Percentiles rank a stretch among this genome's conserved stretches.
Evolutionary conservation across 2,329 filamentous ascomycete species (phyloP).

Genomic region (Fusarium xyrophilum): DNA sequence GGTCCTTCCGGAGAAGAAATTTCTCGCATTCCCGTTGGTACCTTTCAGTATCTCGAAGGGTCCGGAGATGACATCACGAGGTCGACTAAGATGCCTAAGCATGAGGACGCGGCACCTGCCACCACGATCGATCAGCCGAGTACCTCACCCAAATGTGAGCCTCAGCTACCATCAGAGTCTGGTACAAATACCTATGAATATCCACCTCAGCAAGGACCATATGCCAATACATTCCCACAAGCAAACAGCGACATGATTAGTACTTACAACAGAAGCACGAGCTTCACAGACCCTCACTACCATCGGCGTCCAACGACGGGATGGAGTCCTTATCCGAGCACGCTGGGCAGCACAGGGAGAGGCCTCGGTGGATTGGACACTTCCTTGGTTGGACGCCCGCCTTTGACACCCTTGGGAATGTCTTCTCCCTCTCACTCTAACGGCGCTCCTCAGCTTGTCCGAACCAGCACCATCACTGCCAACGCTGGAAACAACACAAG

Average conservation of each 20-base stretch:
- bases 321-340: slow-evolving; percentile 55
- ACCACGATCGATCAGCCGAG: slow-evolving; percentile 49
- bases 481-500: slow-evolving; percentile 50
- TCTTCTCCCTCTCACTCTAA: slow-evolving; percentile 48
- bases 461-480: slow-evolving; percentile 61
- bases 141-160: slow-evolving; percentile 52
- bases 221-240: slow-evolving; percentile 50
- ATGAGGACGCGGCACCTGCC: slow-evolving; percentile 49
- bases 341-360: slow-evolving; percentile 51
- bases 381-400: slow-evolving; percentile 53
- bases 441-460: slow-evolving; percentile 57
- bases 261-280: slow-evolving; percentile 58
- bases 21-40: slow-evolving; percentile 55
- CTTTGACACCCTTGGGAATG: slow-evolving; percentile 57
- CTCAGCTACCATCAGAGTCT: slow-evolving; percentile 48
- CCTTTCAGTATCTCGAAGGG: slow-evolving; percentile 60
- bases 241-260: slow-evolving; percentile 61
- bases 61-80: slow-evolving; percentile 54
- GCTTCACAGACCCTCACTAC: slow-evolving; percentile 59
- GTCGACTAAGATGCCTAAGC: slow-evolving; percentile 47
- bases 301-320: slow-evolving; percentile 46
- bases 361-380: slow-evolving; percentile 54
- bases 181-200: slow-evolving; percentile 57
- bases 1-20: slow-evolving; percentile 60
- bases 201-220: slow-evolving; percentile 52